Percentiles rank a stretch among this genome's conserved stretches.
Evolutionary conservation across 192 early-diverging fungal species (phyloP).

Genomic region (Podila horticola): DNA sequence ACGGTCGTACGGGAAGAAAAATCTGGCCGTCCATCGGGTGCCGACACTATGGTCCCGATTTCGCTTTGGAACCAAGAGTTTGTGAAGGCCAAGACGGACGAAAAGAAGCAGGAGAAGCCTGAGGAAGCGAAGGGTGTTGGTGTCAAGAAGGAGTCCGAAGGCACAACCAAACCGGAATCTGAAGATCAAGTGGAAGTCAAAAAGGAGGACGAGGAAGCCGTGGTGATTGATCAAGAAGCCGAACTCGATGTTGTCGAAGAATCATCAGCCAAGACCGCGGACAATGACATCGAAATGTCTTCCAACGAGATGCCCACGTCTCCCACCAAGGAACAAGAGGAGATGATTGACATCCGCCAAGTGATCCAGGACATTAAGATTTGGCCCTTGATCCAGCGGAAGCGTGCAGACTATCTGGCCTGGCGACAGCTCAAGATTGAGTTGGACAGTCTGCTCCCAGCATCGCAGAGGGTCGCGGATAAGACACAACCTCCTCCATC

Average conservation of each 20-base stretch:
- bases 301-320: neutral
- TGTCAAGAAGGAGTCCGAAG: neutral
- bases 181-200: constrained; percentile 1
- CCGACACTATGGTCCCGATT: constrained; percentile 29
- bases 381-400: constrained; percentile 22
- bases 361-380: constrained; percentile 28
- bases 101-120: neutral
- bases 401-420: constrained; percentile 20
- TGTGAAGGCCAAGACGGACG: constrained; percentile 2
- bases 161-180: neutral
- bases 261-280: neutral
- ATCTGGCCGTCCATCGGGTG: constrained; percentile 8
- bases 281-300: neutral
- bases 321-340: neutral
- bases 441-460: constrained; percentile 31
- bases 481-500: neutral
- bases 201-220: neutral
- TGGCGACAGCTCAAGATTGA: constrained; percentile 43
- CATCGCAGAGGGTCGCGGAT: neutral
- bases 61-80: constrained; percentile 33
- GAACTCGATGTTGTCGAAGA: neutral
- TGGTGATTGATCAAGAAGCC: too few species aligned
- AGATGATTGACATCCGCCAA: constrained; percentile 34
- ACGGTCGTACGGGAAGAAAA: constrained; percentile 39
- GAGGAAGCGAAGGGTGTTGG: neutral